phyloP scores from a whole-genome alignment of 352 stramenopile genomes.

The Phytophthora foliorum region DNA sequence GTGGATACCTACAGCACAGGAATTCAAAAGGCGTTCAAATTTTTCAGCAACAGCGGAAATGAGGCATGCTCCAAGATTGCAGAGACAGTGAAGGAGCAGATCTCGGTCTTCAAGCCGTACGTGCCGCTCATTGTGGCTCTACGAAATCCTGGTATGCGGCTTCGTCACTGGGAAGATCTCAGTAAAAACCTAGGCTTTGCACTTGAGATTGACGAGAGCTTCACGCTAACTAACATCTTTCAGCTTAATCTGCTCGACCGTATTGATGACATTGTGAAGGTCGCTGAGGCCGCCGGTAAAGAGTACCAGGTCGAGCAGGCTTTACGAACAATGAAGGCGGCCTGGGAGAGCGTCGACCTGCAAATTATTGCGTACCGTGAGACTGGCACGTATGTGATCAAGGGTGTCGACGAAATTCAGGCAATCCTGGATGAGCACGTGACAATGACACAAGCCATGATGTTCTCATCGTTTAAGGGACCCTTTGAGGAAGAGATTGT shows the following conservation, averaged over 20 bases:
- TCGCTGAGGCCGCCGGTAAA: constrained; percentile 94
- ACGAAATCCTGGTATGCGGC: constrained; percentile 94
- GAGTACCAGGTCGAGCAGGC: constrained; percentile 96
- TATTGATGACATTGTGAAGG: constrained; percentile 93
- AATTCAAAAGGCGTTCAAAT: constrained; percentile 94
- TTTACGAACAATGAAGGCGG: constrained; percentile 93
- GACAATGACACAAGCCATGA: constrained; percentile 97
- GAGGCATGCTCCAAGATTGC: constrained; percentile 91
- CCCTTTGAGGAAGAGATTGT: constrained; percentile 95
- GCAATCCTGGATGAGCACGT: constrained; percentile 96
- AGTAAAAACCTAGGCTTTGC: constrained; percentile 81
- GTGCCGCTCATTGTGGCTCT: constrained; percentile 93
- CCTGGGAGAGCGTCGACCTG: constrained; percentile 93
- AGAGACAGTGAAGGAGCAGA: constrained; percentile 92
- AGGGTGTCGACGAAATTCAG: constrained; percentile 95
- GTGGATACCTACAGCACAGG: constrained; percentile 87
- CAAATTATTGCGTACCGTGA: constrained; percentile 93
- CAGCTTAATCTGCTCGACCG: constrained; percentile 87
- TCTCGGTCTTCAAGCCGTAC: constrained; percentile 94
- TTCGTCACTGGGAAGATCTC: constrained; percentile 95
- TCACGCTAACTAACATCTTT: constrained; percentile 88
- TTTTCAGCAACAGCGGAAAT: constrained; percentile 91
- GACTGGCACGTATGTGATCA: constrained; percentile 96
- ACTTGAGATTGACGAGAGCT: constrained; percentile 91
- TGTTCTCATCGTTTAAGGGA: constrained; percentile 96